Percentiles rank a stretch among this genome's conserved stretches.
These are phyloP conservation scores for Peronosclerospora sorghi DNA, from an alignment of 352 stramenopile species.

Conservation along the genomic window DNA sequence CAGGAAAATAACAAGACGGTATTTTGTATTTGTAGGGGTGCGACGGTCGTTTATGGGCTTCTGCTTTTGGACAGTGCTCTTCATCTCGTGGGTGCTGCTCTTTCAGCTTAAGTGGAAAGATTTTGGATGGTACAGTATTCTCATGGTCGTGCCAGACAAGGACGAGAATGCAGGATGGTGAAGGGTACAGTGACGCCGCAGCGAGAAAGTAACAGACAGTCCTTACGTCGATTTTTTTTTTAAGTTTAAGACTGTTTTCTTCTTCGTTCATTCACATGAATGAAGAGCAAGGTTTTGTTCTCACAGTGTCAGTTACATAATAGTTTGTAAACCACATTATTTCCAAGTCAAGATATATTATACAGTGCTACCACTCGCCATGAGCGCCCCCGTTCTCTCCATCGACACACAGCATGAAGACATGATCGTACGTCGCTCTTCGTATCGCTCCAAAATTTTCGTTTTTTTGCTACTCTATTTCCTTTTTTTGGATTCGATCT, in stretches of 20 bases:
- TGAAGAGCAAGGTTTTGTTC: no score
- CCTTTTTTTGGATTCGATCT: conserved; percentile 4
- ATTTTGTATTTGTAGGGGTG: conserved; percentile 31
- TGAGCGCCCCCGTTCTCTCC: conserved; percentile 78
- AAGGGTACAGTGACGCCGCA: conserved; percentile 3
- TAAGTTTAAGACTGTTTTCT: no score
- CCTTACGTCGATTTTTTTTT: neutral
- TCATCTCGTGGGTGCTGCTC: conserved; percentile 62
- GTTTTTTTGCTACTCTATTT: neutral
- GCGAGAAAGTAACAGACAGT: neutral
- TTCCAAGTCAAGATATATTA: no score
- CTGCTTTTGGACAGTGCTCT: conserved; percentile 56
- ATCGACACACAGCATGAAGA: conserved; percentile 98
- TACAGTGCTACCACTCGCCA: no score
- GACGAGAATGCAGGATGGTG: conserved; percentile 65
- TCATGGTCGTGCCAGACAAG: conserved; percentile 61
- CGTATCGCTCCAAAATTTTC: neutral
- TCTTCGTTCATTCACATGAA: no score
- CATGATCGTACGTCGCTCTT: conserved; percentile 78
- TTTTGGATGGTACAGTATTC: conserved; percentile 65
- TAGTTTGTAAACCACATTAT: no score
- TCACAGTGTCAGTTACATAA: no score
- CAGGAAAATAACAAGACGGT: neutral
- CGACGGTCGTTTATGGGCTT: conserved; percentile 66
- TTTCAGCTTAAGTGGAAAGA: conserved; percentile 84